Evolutionary conservation across 169 alveolate genomes (phyloP), one percentile per base, ranked within the genome.

Genomic region (Cryptosporidium ryanae): DNA sequence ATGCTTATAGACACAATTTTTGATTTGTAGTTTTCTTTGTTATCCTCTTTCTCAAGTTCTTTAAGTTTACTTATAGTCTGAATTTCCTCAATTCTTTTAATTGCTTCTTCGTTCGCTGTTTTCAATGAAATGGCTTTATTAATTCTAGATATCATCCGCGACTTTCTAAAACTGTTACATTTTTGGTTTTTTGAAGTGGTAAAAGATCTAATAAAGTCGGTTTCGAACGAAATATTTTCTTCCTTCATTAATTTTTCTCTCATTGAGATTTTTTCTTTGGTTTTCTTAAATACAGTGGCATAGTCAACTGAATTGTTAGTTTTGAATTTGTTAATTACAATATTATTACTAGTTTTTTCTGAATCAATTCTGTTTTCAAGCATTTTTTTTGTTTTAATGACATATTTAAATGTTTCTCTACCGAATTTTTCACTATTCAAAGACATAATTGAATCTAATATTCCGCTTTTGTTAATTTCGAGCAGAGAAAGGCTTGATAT

Each of bases 31-130:
- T 76, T 52, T 1, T 31, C 43, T 1, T n/a, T 59, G 17, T 54
- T 76, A 44, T 76, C 87, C 10, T 21, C 70, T 6, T 76, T 25
- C 23, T 76, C 87, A 17, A 76, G 48, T 5, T 76, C 71, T 2
- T 15, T 12, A 18, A 76, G 44, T 61, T n/a, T 57, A 57, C 32
- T 61, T n/a, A n/a, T 18, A 59, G 59, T 64, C 43, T 38, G 23
- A 13, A 3, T 38, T 12, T 17, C 17, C 32, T 76, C 87, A 13
- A 59, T 18, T 48, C 46, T 59, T 29, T n/a, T 38, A 17, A 76
- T 44, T 12, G 31, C 50, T 12, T 59, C 76, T 25, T 76, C 87
- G 46, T 48, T 34, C 2, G 31, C 15, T 10, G 87, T 59, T 25
- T 61, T 44, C 18, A 76, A 65, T 21, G 87, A 55, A 12, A 76